Evolutionary conservation across 1,139 yeast genomes (phyloP).

Genomic region (Hanseniaspora uvarum): DNA sequence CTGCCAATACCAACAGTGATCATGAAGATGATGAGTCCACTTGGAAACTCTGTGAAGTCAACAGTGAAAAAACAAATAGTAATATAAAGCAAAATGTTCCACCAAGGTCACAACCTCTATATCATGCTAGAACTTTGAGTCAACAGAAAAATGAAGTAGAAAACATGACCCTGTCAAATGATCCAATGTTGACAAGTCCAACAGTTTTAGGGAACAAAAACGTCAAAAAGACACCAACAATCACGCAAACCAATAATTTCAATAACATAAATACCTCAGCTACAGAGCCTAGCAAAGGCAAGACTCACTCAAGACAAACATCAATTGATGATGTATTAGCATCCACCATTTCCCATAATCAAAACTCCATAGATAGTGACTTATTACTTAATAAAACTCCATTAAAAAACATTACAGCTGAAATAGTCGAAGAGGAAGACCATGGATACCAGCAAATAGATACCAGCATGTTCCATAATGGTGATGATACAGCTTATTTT

Average conservation of each 20-base stretch:
- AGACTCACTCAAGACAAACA: slow-evolving; percentile 12
- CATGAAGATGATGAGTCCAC: background rate
- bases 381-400: slow-evolving; percentile 15
- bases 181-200: slow-evolving; percentile 2
- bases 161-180: background rate
- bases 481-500: slow-evolving; percentile 3
- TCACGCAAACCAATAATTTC: background rate
- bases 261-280: background rate
- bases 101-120: slow-evolving; percentile 6
- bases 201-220: slow-evolving; percentile 5
- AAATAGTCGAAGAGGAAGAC: background rate
- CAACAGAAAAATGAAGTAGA: slow-evolving; percentile 8
- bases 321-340: slow-evolving; percentile 28
- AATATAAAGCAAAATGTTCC: background rate
- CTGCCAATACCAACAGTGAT: background rate
- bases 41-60: background rate
- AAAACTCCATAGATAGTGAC: slow-evolving; percentile 20
- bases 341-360: slow-evolving; percentile 25
- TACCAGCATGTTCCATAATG: background rate
- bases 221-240: slow-evolving; percentile 8
- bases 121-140: slow-evolving; percentile 10
- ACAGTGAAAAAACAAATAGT: background rate
- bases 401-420: background rate
- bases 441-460: background rate
- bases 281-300: background rate